Conservation (phyloP, 2,329 filamentous ascomycete genomes). For the Apiospora marii region DNA sequence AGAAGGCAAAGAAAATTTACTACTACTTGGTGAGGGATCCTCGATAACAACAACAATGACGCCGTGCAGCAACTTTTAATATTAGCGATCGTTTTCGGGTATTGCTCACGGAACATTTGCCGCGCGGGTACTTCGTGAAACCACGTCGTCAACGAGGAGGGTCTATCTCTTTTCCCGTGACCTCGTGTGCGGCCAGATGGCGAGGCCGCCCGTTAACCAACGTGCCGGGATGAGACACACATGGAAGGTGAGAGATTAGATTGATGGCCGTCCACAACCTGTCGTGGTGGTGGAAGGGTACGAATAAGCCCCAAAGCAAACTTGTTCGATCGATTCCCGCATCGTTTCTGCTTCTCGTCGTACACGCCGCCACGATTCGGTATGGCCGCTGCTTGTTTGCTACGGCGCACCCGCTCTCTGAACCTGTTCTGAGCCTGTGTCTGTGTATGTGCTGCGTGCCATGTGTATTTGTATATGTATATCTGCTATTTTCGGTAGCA, state of each 20-base stretch:
- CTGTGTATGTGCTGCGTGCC: neutral
- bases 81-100: neutral
- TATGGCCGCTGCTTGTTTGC: neutral
- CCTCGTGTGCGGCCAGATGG: neutral
- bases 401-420: neutral
- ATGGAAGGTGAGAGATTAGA: neutral
- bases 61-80: neutral
- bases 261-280: neutral
- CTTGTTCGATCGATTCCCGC: neutral
- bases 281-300: neutral
- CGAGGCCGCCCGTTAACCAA: constrained; percentile 7
- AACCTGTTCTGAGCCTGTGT: neutral
- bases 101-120: neutral
- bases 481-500: neutral
- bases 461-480: neutral
- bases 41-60: neutral
- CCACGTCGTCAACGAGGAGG: neutral
- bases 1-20: neutral
- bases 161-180: neutral
- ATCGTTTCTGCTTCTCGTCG: neutral
- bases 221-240: constrained; percentile 3
- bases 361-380: neutral
- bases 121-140: neutral
- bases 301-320: neutral
- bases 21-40: neutral